A percentile compares a stretch with the other conserved stretches of the same genome.
phyloP scores from a whole-genome alignment of 2,329 filamentous ascomycete species.

The Botrytis elliptica region DNA sequence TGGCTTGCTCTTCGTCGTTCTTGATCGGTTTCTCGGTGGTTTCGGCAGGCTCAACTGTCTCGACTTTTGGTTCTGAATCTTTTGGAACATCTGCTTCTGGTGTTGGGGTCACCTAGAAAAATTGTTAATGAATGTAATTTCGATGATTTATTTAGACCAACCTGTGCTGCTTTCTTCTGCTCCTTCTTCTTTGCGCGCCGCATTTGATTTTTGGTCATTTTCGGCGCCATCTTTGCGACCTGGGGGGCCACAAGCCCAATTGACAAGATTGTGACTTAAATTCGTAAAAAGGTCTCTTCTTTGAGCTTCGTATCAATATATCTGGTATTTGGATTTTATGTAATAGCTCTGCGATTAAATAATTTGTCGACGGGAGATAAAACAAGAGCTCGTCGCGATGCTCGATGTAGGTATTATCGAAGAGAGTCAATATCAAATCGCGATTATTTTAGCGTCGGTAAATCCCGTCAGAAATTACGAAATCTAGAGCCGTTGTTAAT shows the following conservation, averaged over 20 bases:
- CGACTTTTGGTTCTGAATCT: conserved; percentile 39
- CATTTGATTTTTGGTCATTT: conserved; percentile 92
- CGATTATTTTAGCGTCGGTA: conserved; percentile 30
- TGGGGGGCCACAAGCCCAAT: conserved; percentile 29
- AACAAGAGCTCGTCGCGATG: background rate
- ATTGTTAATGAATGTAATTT: conserved; percentile 18
- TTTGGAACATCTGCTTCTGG: conserved; percentile 35
- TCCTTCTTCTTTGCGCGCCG: conserved; percentile 93
- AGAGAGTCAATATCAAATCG: conserved; percentile 28
- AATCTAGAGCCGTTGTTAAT: conserved; percentile 5
- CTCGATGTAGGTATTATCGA: background rate
- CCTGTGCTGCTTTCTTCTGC: conserved; percentile 68
- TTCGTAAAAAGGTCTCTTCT: background rate
- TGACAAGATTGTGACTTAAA: background rate
- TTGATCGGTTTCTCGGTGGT: conserved; percentile 32
- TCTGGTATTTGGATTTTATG: background rate
- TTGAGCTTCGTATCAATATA: background rate
- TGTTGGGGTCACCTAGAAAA: conserved; percentile 38
- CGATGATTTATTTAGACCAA: conserved; percentile 35
- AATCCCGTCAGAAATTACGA: conserved; percentile 18
- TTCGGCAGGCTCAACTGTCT: background rate
- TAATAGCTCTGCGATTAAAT: background rate
- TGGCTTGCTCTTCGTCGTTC: conserved; percentile 26
- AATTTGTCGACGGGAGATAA: background rate
- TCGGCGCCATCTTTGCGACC: conserved; percentile 58